These are phyloP conservation scores for Trichosporon coremiiforme DNA, from an alignment of 1,284 basidiomycete genomes.

Conservation along the genomic window DNA sequence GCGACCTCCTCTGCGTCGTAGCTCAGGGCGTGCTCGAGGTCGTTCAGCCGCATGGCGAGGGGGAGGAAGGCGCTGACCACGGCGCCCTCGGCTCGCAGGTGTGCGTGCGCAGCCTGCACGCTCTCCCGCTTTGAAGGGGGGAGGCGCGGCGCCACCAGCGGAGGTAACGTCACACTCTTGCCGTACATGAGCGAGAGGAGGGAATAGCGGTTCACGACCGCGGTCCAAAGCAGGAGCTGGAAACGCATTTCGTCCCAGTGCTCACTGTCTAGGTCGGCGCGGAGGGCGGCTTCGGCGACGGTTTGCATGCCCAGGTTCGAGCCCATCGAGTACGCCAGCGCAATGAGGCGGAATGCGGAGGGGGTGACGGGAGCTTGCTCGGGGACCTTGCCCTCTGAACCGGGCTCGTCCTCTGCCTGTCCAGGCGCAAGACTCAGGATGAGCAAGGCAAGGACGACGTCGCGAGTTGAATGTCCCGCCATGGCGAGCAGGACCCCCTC, in stretches of 20 bases:
- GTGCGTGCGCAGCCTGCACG: slow-evolving; percentile 25
- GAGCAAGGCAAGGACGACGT: slow-evolving; percentile 41
- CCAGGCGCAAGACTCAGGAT: slow-evolving; percentile 37
- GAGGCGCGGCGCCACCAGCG: slow-evolving; percentile 24
- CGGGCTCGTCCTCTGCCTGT: slow-evolving; percentile 17
- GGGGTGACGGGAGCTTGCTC: slow-evolving; percentile 25
- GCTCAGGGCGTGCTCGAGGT: slow-evolving; percentile 21
- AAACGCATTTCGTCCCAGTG: slow-evolving; percentile 23
- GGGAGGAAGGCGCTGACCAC: slow-evolving; percentile 25
- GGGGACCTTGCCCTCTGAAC: background rate
- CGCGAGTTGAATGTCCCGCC: slow-evolving; percentile 32
- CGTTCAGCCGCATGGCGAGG: slow-evolving; percentile 5
- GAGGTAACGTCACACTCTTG: slow-evolving; percentile 8
- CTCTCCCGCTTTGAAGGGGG: slow-evolving; percentile 22
- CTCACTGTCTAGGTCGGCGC: slow-evolving; percentile 25
- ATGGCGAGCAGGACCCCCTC: slow-evolving; percentile 37
- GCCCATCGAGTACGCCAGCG: slow-evolving; percentile 40
- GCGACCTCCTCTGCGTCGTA: slow-evolving; percentile 12
- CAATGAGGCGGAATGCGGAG: slow-evolving; percentile 33
- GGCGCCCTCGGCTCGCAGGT: slow-evolving; percentile 25
- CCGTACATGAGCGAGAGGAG: slow-evolving; percentile 25
- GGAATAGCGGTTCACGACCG: slow-evolving; percentile 29
- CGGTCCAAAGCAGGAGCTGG: slow-evolving; percentile 29
- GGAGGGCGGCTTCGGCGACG: slow-evolving; percentile 19
- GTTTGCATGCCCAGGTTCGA: slow-evolving; percentile 33